Evolutionary conservation across 257 asterid species (phyloP), one percentile per base, ranked within the genome.

Genomic region (Jasminum sambac): DNA sequence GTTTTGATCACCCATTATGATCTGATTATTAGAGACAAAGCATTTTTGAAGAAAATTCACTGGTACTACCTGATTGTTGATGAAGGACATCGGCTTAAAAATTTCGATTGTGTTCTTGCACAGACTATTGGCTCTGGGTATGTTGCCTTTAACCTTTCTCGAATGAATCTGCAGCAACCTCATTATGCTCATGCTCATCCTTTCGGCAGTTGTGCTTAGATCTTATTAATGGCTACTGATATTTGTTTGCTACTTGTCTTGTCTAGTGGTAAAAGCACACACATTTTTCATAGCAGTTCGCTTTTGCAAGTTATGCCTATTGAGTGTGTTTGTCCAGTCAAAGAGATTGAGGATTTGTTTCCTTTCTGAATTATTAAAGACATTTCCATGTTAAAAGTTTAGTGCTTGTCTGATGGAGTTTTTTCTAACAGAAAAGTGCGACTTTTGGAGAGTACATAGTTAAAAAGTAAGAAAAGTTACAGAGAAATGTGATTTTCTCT

Each of bases 11-110:
- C 99, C 36, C 99, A 91, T 85, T 95, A 95, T 70, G 99, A 95
- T 80, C 97, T 95, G 74, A 85, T 95, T 57, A 95, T 91, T 73
- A 88, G 98, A 82, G 99, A 95, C 83, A 91, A 88, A 83, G 82
- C 95, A 74, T 89, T 88, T 79, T 78, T 95, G 81, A 95, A 77
- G 87, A 91, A 95, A 80, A 91, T 89, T 76, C 91, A 87, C 73
- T 95, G 98, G 99, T 14, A 84, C 82, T 95, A 95, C 86, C 82
- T 95, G 88, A 81, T 95, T 74, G 95, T 95, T 78, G 99, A 95
- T 41, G 99, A 95, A 88, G 99, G 99, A 41, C 99, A 95, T 80
- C 89, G 98, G 42, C 88, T 95, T 58, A 91, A 95, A 81, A 95
- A 95, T 77, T 93, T 73, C 13, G 99, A 95, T 66, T 95, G 92